Base-by-base conservation (phyloP, 2,329 filamentous ascomycete species). In the Metarhizium brunneum region DNA sequence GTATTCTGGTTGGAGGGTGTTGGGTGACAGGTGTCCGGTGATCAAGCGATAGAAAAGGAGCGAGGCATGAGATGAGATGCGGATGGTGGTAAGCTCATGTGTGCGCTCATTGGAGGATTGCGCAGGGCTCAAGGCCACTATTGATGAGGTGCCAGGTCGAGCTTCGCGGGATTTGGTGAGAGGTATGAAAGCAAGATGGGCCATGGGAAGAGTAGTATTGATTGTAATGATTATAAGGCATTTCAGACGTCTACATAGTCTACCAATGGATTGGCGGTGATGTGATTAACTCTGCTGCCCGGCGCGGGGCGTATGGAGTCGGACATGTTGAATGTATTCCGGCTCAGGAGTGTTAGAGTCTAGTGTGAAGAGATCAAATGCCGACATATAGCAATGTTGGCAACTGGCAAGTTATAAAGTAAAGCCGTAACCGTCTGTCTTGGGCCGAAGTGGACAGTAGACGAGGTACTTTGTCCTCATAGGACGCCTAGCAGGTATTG, bases 141-240 rank as follows among this genome's bases (percentile, higher is more conserved):
- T 48, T 48, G 45, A 14, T 30, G 25, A 14, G 16, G 25, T 35
- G 49, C 38, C 4, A 29, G 30, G 40, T 48, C 11, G 8, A 29
- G 30, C 6, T 35, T 30, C 36, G 47, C 14, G 18, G 30, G 49
- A 47, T 50, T 55, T 42, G 35, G 18, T 25, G 35, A 14, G 35
- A 14, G 35, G 40, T 48, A 29, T 29, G 32, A 32, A 14, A 4
- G 32, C 45, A 18, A 13, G 32, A 29, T 54, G 45, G 45, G 25
- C 40, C 36, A 47, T 50, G 40, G 47, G 53, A 45, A 47, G 42
- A 54, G 53, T 47, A 55, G 56, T 51, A 53, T 53, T 53, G 45
- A 50, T 55, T 55, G 53, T 53, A 53, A 57, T 50, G 51, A 47
- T 55, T 51, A 38, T 45, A 57, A 47, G 50, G 52, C 48, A 49